A percentile compares a stretch with the other conserved stretches of the same genome.
phyloP scores from a whole-genome alignment of 768 basidiomycete species.

The Tricholoma saponaceum region DNA sequence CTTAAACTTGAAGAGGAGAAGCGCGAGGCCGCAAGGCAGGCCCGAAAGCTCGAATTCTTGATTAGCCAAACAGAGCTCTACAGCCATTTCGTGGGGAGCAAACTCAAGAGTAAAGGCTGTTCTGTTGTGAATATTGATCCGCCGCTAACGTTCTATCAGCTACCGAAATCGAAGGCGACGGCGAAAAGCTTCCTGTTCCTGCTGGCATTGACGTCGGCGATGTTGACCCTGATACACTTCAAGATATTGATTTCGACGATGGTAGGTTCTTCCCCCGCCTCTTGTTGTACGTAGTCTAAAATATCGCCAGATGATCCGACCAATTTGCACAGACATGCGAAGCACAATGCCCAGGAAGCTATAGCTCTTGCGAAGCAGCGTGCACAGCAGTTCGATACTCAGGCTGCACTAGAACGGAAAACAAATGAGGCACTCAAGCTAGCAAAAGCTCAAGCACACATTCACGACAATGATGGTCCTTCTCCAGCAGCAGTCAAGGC shows the following conservation, averaged over 20 bases:
- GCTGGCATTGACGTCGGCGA: constrained; percentile 57
- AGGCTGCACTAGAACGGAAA: constrained; percentile 76
- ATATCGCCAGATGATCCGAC: constrained; percentile 70
- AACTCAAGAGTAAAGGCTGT: constrained; percentile 74
- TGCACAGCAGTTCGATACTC: constrained; percentile 82
- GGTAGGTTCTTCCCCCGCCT: constrained; percentile 41
- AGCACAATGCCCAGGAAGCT: constrained; percentile 87
- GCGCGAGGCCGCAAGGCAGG: constrained; percentile 89
- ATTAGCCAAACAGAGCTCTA: constrained; percentile 99
- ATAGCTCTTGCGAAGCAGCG: constrained; percentile 72
- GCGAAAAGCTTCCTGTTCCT: constrained; percentile 39
- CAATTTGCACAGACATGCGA: constrained; percentile 81
- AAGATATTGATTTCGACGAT: constrained; percentile 88
- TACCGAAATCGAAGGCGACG: constrained; percentile 68
- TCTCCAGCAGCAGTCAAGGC: constrained; percentile 25
- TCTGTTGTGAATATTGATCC: constrained; percentile 9
- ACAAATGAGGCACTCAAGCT: constrained; percentile 73
- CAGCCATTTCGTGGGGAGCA: constrained; percentile 98
- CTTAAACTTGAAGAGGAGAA: constrained; percentile 89
- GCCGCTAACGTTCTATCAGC: constrained; percentile 39
- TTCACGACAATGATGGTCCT: constrained; percentile 44
- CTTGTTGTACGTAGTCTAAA: constrained; percentile 1
- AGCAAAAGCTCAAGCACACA: constrained; percentile 50
- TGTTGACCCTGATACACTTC: constrained; percentile 46
- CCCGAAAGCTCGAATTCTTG: constrained; percentile 95